These are phyloP conservation scores for Epichloe amarillans DNA, from an alignment of 2,329 filamentous ascomycete genomes.

Conservation along the genomic window DNA sequence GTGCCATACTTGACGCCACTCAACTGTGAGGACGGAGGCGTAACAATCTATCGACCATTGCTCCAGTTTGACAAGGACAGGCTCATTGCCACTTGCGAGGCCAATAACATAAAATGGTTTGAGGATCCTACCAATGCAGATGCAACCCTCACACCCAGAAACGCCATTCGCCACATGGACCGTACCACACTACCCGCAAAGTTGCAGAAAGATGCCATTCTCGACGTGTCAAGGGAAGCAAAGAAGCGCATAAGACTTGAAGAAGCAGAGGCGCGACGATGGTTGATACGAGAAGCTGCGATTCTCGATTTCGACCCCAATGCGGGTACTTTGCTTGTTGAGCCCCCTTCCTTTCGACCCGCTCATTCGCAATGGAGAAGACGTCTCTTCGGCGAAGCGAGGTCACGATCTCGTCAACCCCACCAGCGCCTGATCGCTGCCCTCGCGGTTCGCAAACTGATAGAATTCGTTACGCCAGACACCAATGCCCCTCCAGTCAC, in stretches of 20 bases:
- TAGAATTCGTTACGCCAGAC: constrained; percentile 38
- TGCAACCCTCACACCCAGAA: constrained; percentile 62
- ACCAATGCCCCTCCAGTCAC: constrained; percentile 26
- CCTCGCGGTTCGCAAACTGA: constrained; percentile 32
- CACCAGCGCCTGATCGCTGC: constrained; percentile 32
- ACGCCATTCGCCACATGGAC: constrained; percentile 60
- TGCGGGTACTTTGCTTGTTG: constrained; percentile 32
- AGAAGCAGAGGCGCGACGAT: constrained; percentile 37
- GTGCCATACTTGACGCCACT: constrained; percentile 22
- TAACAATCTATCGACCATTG: constrained; percentile 56
- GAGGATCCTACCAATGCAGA: constrained; percentile 78
- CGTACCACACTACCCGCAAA: constrained; percentile 52
- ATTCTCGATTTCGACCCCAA: constrained; percentile 34
- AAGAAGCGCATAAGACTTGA: constrained; percentile 28
- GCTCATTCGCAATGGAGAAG: background rate
- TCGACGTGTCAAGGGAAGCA: constrained; percentile 44
- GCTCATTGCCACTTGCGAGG: constrained; percentile 61
- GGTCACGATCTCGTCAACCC: constrained; percentile 14
- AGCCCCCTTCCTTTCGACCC: constrained; percentile 25
- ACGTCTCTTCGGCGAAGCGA: constrained; percentile 12
- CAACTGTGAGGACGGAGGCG: constrained; percentile 48
- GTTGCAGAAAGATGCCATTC: constrained; percentile 49
- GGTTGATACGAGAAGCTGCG: constrained; percentile 36
- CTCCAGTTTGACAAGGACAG: constrained; percentile 58
- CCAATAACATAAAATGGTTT: constrained; percentile 58